A percentile compares a stretch with the other conserved stretches of the same genome.
phyloP scores from a whole-genome alignment of 2,329 filamentous ascomycete genomes.

The Torrubiellomyces zombiae region DNA sequence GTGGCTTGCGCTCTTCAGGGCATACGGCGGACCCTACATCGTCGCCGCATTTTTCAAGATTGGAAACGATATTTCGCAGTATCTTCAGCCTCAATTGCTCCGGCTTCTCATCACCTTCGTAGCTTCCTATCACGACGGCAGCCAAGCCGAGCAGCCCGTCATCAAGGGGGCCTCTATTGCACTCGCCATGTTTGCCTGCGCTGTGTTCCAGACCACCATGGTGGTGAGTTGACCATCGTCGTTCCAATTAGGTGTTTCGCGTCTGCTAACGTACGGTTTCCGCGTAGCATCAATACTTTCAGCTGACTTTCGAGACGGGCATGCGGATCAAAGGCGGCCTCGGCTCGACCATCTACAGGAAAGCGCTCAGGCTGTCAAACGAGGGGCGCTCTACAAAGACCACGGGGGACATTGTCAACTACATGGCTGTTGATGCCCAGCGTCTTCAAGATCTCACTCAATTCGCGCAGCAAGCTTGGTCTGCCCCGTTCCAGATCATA shows the following conservation, averaged over 20 bases:
- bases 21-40: slow-evolving; percentile 73
- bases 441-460: slow-evolving; percentile 88
- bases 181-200: slow-evolving; percentile 79
- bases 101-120: slow-evolving; percentile 74
- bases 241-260: neutral
- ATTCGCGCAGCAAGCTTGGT: slow-evolving; percentile 91
- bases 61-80: slow-evolving; percentile 72
- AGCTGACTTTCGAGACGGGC: slow-evolving; percentile 81
- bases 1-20: slow-evolving; percentile 71
- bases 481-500: slow-evolving; percentile 87
- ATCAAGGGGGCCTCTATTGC: slow-evolving; percentile 78
- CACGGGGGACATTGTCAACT: slow-evolving; percentile 96
- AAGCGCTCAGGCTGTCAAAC: slow-evolving; percentile 78
- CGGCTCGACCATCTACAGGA: slow-evolving; percentile 81
- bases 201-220: slow-evolving; percentile 70
- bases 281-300: slow-evolving; percentile 84
- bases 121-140: slow-evolving; percentile 49
- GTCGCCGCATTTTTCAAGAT: slow-evolving; percentile 74
- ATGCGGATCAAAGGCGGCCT: slow-evolving; percentile 93
- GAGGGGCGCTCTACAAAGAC: slow-evolving; percentile 79
- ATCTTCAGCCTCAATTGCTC: slow-evolving; percentile 80
- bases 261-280: slow-evolving; percentile 11
- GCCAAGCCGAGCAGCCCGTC: slow-evolving; percentile 51
- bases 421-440: slow-evolving; percentile 97
- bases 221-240: slow-evolving; percentile 26